Evolutionary conservation across 305 asterid genomes (phyloP).

Genomic region (Fraxinus greggii): DNA sequence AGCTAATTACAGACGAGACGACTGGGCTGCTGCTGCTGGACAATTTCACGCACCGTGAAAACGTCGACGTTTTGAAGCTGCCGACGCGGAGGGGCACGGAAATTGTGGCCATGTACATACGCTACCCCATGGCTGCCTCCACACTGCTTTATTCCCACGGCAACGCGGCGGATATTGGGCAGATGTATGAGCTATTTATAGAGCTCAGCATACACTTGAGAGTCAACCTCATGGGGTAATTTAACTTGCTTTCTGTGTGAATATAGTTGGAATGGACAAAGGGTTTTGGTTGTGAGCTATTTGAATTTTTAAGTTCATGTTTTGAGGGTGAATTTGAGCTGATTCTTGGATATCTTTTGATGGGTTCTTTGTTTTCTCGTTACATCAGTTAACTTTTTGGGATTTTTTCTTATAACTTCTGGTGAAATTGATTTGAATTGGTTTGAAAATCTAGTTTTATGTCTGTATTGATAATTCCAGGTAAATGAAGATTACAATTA

Average conservation of each 20-base stretch:
- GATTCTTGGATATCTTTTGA: not conserved
- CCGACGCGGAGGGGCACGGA: constrained; percentile 82
- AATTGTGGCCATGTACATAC: constrained; percentile 70
- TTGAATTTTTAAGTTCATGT: not conserved
- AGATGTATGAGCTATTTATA: constrained; percentile 89
- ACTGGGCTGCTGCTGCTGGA: constrained; percentile 69
- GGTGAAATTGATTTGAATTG: not conserved
- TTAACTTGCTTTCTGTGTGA: not conserved
- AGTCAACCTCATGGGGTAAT: constrained; percentile 88
- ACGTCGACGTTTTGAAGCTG: constrained; percentile 78
- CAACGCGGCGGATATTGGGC: constrained; percentile 89
- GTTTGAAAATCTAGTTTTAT: not conserved
- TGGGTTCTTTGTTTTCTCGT: constrained; percentile 18
- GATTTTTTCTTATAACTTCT: not conserved
- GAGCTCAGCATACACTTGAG: constrained; percentile 93
- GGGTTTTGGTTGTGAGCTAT: not conserved
- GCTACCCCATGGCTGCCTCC: constrained; percentile 87
- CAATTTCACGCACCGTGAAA: constrained; percentile 84
- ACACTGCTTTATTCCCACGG: constrained; percentile 87
- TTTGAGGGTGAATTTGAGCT: constrained; percentile 11
- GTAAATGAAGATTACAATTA: not conserved
- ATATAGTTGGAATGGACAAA: not conserved
- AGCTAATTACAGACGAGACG: constrained; percentile 51
- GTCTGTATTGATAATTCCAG: not conserved
- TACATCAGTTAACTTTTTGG: constrained; percentile 12